These are phyloP conservation scores for Populus hybrid DNA, from an alignment of 441 rosid species.

Conservation along the genomic window DNA sequence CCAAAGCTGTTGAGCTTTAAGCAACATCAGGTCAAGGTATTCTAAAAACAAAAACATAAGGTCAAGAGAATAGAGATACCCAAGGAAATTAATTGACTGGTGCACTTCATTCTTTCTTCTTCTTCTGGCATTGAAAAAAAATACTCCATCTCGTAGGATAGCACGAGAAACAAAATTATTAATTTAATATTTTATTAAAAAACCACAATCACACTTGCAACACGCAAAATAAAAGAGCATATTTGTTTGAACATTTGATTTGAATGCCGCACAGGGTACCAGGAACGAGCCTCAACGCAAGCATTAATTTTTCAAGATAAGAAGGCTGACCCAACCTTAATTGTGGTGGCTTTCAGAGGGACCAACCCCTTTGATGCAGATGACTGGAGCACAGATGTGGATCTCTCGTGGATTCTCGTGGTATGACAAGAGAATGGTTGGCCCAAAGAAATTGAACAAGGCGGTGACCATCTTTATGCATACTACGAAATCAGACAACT, in stretches of 20 bases:
- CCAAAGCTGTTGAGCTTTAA: not conserved
- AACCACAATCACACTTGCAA: too few relatives aligned
- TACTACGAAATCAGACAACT: constrained; percentile 46
- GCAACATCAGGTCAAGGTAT: not conserved
- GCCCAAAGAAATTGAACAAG: constrained; percentile 33
- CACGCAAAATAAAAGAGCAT: not conserved
- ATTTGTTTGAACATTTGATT: not conserved
- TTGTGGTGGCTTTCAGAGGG: constrained; percentile 71
- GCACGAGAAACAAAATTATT: too few relatives aligned
- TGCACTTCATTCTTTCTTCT: not conserved
- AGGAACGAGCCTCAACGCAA: constrained; percentile 43
- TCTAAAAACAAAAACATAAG: not conserved
- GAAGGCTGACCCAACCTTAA: constrained; percentile 37
- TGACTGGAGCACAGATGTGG: constrained; percentile 57
- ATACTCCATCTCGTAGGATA: too few relatives aligned
- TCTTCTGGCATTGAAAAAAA: too few relatives aligned
- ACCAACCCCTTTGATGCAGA: constrained; percentile 67
- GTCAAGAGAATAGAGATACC: not conserved
- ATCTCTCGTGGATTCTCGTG: too few relatives aligned
- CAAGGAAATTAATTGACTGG: not conserved
- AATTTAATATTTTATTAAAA: too few relatives aligned
- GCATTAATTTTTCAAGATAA: constrained; percentile 54
- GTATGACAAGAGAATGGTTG: constrained; percentile 57
- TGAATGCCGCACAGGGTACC: constrained; percentile 32
- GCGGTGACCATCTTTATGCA: constrained; percentile 31